Conservation (phyloP, 2,329 filamentous ascomycete genomes). For the Colletotrichum salicis region DNA sequence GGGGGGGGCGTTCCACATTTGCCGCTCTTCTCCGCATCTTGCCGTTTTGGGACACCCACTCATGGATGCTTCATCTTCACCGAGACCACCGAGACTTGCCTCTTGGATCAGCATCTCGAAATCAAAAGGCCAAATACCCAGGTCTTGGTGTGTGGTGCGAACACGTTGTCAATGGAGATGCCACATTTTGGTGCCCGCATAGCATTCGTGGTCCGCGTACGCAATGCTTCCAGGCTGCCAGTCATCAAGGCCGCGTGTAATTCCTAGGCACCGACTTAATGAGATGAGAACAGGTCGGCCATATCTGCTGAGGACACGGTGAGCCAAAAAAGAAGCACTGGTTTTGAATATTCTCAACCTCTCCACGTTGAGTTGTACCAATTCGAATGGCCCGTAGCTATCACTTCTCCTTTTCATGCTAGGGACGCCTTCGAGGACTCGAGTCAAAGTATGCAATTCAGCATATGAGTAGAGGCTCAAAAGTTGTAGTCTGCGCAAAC, state of each 20-base stretch:
- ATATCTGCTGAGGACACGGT: background rate
- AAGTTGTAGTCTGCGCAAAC: too few species aligned
- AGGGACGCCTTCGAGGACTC: too few species aligned
- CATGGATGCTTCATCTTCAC: background rate
- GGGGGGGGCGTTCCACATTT: conserved; percentile 4
- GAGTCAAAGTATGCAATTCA: background rate
- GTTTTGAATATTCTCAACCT: background rate
- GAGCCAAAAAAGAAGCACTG: background rate
- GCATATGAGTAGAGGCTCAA: too few species aligned
- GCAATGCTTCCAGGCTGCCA: background rate
- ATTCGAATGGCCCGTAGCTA: background rate
- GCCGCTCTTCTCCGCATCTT: background rate
- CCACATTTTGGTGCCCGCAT: too few species aligned
- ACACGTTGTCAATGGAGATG: background rate
- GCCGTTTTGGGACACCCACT: background rate
- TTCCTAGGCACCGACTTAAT: background rate
- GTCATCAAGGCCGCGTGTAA: background rate
- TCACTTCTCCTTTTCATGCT: background rate
- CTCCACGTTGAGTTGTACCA: background rate
- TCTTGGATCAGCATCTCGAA: background rate
- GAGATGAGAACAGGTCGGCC: background rate
- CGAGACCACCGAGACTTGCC: background rate
- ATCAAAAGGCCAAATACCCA: background rate
- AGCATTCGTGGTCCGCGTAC: background rate
- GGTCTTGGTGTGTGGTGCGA: background rate